These are phyloP conservation scores for Rutstroemia sp. DNA, from an alignment of 2,329 filamentous ascomycete genomes.

Conservation along the genomic window DNA sequence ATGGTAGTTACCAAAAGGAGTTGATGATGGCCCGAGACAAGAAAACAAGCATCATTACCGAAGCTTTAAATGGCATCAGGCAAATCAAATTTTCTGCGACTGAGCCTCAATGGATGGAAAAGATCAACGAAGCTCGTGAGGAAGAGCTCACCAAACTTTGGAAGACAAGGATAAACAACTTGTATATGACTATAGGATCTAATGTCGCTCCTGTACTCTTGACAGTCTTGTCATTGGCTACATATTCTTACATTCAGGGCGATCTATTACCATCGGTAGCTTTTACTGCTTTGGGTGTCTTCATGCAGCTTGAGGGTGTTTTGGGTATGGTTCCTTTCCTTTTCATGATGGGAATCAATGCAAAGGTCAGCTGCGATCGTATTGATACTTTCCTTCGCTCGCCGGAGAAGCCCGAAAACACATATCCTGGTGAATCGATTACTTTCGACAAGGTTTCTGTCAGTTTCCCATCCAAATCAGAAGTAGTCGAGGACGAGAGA, in stretches of 20 bases:
- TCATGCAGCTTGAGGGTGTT: conserved; percentile 62
- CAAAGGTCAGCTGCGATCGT: conserved; percentile 61
- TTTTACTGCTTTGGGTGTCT: conserved; percentile 68
- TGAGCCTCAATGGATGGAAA: conserved; percentile 64
- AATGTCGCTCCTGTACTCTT: conserved; percentile 65
- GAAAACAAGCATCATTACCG: conserved; percentile 65
- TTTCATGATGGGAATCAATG: conserved; percentile 60
- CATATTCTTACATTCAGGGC: conserved; percentile 58
- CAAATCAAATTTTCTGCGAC: conserved; percentile 77
- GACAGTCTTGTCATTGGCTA: conserved; percentile 59
- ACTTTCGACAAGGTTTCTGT: conserved; percentile 59
- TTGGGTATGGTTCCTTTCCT: conserved; percentile 64
- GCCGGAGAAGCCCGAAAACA: conserved; percentile 51
- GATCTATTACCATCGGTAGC: conserved; percentile 63
- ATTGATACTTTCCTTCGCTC: conserved; percentile 62
- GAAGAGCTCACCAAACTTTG: conserved; percentile 59
- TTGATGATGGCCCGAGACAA: conserved; percentile 69
- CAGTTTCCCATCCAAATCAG: conserved; percentile 63
- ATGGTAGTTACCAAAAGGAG: conserved; percentile 53
- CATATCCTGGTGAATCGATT: conserved; percentile 50
- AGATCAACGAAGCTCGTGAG: conserved; percentile 57
- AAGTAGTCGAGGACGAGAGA: conserved; percentile 45
- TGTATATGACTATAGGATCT: conserved; percentile 40
- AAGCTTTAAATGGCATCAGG: conserved; percentile 67
- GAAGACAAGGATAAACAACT: conserved; percentile 29